A percentile compares a stretch with the other conserved stretches of the same genome.
phyloP scores from a whole-genome alignment of 2,329 filamentous ascomycete species.

The Fusarium sp. region DNA sequence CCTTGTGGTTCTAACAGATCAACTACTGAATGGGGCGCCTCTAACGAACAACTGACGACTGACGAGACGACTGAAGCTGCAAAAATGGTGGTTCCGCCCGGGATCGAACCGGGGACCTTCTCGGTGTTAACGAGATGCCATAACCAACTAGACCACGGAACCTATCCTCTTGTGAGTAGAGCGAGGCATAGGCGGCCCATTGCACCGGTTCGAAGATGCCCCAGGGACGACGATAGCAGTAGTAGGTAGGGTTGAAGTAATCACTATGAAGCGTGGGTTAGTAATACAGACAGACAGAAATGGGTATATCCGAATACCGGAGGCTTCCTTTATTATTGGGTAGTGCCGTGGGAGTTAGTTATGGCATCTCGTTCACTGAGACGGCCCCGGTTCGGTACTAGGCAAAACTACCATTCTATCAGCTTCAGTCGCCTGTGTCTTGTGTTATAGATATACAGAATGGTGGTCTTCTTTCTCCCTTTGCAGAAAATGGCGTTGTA shows the following conservation, averaged over 20 bases:
- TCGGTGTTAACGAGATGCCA: constrained; percentile 42
- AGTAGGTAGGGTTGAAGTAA: not conserved
- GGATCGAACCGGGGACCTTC: constrained; percentile 44
- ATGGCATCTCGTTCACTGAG: not conserved
- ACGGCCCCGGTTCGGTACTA: not conserved
- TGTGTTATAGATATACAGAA: too few species aligned
- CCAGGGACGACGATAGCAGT: not conserved
- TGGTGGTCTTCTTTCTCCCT: not conserved
- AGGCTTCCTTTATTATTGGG: not conserved
- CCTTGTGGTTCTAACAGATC: not conserved
- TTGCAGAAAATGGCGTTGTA: not conserved
- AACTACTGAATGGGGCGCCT: not conserved
- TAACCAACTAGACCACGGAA: constrained; percentile 42
- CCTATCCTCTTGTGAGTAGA: not conserved
- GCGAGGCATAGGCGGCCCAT: not conserved
- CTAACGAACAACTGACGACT: not conserved
- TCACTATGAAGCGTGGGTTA: not conserved
- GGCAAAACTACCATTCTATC: not conserved
- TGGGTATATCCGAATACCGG: not conserved
- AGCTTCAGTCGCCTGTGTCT: not conserved
- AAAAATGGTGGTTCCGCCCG: constrained; percentile 36
- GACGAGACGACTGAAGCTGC: not conserved
- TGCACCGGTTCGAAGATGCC: not conserved
- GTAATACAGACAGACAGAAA: not conserved
- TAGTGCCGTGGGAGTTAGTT: not conserved